Evolutionary conservation across 768 basidiomycete genomes (phyloP).

Genomic region (Leccinum uliginosum): DNA sequence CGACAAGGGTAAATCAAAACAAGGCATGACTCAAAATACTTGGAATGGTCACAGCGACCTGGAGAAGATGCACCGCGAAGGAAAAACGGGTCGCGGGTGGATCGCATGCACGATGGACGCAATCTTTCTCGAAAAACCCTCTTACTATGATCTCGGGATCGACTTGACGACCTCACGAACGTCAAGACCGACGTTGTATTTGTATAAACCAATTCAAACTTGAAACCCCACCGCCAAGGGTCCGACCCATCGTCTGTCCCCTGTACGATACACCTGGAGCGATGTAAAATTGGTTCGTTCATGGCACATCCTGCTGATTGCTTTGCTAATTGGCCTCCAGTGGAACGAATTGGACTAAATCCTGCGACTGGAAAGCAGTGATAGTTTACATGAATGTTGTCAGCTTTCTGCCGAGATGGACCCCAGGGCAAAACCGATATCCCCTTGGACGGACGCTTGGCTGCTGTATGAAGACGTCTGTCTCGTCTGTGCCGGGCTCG

Average conservation of each 20-base stretch:
- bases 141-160: constrained; percentile 75
- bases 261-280: constrained; percentile 77
- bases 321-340: constrained; percentile 30
- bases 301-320: neutral
- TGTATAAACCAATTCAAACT: constrained; percentile 48
- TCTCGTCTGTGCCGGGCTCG: constrained; percentile 73
- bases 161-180: constrained; percentile 68
- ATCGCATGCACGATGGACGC: constrained; percentile 86
- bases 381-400: constrained; percentile 32
- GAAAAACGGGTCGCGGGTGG: constrained; percentile 66
- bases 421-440: constrained; percentile 37
- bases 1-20: constrained; percentile 40
- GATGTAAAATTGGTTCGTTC: constrained; percentile 65
- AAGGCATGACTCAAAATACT: constrained; percentile 65
- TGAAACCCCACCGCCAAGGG: constrained; percentile 33
- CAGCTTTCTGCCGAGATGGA: constrained; percentile 26
- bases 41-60: constrained; percentile 80
- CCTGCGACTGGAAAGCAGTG: constrained; percentile 47
- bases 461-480: constrained; percentile 83
- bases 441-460: constrained; percentile 72
- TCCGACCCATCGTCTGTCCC: constrained; percentile 53
- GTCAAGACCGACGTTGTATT: constrained; percentile 62
- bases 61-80: constrained; percentile 54
- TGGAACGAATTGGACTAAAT: constrained; percentile 79
- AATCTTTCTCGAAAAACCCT: constrained; percentile 76